A percentile compares a stretch with the other conserved stretches of the same genome.
Conservation (phyloP, 2,329 filamentous ascomycete genomes). For the Hypoxylon rubiginosum region DNA sequence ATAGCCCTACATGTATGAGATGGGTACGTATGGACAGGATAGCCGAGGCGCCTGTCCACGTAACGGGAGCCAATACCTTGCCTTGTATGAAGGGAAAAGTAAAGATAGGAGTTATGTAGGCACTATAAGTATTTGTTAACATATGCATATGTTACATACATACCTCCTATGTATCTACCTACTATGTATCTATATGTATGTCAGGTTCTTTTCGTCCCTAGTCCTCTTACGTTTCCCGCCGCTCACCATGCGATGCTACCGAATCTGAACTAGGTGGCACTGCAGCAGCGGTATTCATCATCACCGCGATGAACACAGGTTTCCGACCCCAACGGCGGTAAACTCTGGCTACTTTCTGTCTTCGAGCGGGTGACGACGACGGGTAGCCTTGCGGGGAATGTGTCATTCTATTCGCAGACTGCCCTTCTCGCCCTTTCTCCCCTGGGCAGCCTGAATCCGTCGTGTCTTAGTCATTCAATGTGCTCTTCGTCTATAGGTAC, state of each 20-base stretch:
- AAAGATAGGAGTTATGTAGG: background rate
- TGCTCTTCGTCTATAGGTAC: slow-evolving; percentile 13
- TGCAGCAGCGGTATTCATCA: slow-evolving; percentile 33
- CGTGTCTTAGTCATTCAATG: slow-evolving; percentile 17
- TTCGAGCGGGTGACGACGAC: slow-evolving; percentile 4
- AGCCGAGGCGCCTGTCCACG: background rate
- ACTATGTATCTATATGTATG: background rate
- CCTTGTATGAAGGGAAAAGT: background rate
- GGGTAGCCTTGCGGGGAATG: slow-evolving; percentile 36
- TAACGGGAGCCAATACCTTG: background rate
- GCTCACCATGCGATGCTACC: slow-evolving; percentile 40
- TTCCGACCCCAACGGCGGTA: slow-evolving; percentile 24
- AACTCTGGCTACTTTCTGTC: slow-evolving; percentile 19
- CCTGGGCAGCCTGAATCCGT: slow-evolving; percentile 20
- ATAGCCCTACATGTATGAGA: background rate
- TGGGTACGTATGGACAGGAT: background rate
- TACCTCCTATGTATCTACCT: no score
- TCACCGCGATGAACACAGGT: slow-evolving; percentile 25
- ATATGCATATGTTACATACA: no score
- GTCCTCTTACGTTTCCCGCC: slow-evolving; percentile 29
- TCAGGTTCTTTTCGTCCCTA: slow-evolving; percentile 25
- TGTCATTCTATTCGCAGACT: slow-evolving; percentile 21
- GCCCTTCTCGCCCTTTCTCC: slow-evolving; percentile 6
- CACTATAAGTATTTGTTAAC: background rate
- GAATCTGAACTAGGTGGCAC: slow-evolving; percentile 38